phyloP scores from a whole-genome alignment of 2,329 filamentous ascomycete genomes.

The Colletotrichum orchidophilum region DNA sequence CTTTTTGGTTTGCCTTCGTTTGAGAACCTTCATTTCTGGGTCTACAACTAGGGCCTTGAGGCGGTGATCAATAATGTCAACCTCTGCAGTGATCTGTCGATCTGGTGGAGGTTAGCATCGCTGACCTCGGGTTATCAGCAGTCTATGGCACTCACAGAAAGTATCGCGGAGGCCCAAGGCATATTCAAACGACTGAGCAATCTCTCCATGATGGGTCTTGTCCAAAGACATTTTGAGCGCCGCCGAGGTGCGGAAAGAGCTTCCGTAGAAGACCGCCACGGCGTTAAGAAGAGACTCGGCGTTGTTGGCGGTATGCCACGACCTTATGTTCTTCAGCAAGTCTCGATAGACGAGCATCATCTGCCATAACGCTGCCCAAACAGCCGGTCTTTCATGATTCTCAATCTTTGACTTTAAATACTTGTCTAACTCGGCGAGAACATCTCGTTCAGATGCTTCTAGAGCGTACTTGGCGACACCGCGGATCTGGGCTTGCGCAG shows the following conservation, averaged over 20 bases:
- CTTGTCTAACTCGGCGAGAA: constrained; percentile 52
- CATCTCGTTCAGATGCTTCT: constrained; percentile 48
- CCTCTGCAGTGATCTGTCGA: background rate
- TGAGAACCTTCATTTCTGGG: constrained; percentile 25
- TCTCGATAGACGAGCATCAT: constrained; percentile 59
- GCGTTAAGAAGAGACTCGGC: constrained; percentile 28
- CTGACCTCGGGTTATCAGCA: background rate
- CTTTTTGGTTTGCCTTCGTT: constrained; percentile 8
- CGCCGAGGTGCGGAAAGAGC: constrained; percentile 34
- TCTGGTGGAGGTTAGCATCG: constrained; percentile 8
- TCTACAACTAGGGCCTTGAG: constrained; percentile 26
- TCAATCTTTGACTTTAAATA: constrained; percentile 38
- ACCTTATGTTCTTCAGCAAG: constrained; percentile 39
- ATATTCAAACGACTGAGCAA: background rate
- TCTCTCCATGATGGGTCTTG: background rate
- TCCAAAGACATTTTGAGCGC: constrained; percentile 24
- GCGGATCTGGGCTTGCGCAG: constrained; percentile 51
- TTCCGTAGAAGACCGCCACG: constrained; percentile 35
- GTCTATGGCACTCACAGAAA: constrained; percentile 43
- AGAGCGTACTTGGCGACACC: constrained; percentile 50
- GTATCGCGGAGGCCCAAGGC: constrained; percentile 39
- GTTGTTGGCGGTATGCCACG: background rate
- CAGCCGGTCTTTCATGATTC: constrained; percentile 50
- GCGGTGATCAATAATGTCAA: constrained; percentile 2
- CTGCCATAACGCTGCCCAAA: constrained; percentile 61